These are phyloP conservation scores for Podaxis sp. DNA, from an alignment of 768 basidiomycete species.

Conservation along the genomic window DNA sequence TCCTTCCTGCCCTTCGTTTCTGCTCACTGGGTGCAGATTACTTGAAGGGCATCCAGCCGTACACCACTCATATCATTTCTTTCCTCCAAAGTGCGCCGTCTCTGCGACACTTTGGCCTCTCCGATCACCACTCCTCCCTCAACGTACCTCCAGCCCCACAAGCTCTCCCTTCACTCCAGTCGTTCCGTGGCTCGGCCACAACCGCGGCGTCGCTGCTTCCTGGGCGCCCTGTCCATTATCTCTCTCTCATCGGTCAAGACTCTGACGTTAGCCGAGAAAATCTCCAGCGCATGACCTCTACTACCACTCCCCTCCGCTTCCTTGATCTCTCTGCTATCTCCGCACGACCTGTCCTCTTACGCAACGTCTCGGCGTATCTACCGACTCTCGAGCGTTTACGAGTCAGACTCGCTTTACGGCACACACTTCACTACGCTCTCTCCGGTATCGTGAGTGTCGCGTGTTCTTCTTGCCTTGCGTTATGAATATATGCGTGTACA, in stretches of 20 bases:
- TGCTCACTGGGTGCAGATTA: conserved; percentile 47
- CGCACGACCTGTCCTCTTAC: conserved; percentile 54
- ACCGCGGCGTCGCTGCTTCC: conserved; percentile 61
- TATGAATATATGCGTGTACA: conserved; percentile 9
- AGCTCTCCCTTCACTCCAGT: conserved; percentile 46
- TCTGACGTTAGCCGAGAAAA: conserved; percentile 52
- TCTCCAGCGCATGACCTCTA: conserved; percentile 46
- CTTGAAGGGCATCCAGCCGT: conserved; percentile 39
- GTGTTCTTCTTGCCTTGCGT: conserved; percentile 13
- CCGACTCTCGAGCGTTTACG: conserved; percentile 48
- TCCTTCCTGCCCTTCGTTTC: conserved; percentile 38
- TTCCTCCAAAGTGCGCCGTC: conserved; percentile 43
- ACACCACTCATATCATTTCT: conserved; percentile 34
- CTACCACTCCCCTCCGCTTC: conserved; percentile 45
- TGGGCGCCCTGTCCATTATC: conserved; percentile 54
- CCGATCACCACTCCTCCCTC: conserved; percentile 43
- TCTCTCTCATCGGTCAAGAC: conserved; percentile 57
- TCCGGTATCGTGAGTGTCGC: conserved; percentile 58
- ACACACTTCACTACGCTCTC: conserved; percentile 63
- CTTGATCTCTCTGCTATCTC: conserved; percentile 62
- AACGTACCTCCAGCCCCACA: conserved; percentile 30
- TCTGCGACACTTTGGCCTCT: conserved; percentile 45
- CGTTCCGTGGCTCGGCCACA: conserved; percentile 59
- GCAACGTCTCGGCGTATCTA: conserved; percentile 53
- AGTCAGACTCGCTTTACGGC: conserved; percentile 58